Conservation (phyloP, 192 early-diverging fungal species). For the Coemansia sp. region DNA sequence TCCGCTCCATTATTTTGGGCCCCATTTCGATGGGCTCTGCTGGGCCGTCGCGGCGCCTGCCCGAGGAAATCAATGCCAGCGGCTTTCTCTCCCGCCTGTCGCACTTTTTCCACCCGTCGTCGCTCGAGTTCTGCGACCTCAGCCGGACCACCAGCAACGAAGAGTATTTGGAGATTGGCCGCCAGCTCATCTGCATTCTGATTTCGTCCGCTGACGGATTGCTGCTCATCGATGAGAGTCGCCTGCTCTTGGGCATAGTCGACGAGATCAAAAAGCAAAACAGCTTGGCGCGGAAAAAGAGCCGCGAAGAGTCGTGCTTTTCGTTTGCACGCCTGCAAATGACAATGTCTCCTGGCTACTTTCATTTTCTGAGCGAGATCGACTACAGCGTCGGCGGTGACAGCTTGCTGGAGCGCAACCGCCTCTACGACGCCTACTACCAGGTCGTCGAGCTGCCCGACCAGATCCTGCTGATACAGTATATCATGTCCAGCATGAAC, state of each 20-base stretch:
- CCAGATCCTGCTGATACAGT: constrained; percentile 50
- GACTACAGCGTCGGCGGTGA: constrained; percentile 42
- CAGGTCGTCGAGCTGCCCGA: constrained; percentile 50
- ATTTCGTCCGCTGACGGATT: constrained; percentile 50
- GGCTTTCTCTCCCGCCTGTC: constrained; percentile 39
- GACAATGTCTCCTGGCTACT: constrained; percentile 54
- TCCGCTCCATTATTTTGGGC: constrained; percentile 34
- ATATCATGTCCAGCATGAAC: constrained; percentile 47
- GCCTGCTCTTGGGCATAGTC: constrained; percentile 39
- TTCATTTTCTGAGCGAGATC: constrained; percentile 49
- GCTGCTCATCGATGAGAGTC: constrained; percentile 49
- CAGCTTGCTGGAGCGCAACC: constrained; percentile 38
- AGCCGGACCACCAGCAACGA: constrained; percentile 46
- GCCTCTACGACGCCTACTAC: constrained; percentile 50
- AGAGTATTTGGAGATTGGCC: constrained; percentile 52
- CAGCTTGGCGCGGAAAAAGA: constrained; percentile 23
- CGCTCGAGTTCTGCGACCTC: constrained; percentile 50
- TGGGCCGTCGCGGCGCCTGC: constrained; percentile 16
- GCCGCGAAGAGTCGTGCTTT: constrained; percentile 52
- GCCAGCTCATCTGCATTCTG: constrained; percentile 46
- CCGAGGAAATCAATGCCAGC: constrained; percentile 21
- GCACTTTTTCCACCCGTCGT: constrained; percentile 44
- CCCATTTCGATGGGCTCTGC: constrained; percentile 11
- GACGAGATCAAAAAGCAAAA: constrained; percentile 48
- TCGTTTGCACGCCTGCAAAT: constrained; percentile 51